phyloP scores from a whole-genome alignment of 345 rosid species.

The Ceriops decandra region DNA sequence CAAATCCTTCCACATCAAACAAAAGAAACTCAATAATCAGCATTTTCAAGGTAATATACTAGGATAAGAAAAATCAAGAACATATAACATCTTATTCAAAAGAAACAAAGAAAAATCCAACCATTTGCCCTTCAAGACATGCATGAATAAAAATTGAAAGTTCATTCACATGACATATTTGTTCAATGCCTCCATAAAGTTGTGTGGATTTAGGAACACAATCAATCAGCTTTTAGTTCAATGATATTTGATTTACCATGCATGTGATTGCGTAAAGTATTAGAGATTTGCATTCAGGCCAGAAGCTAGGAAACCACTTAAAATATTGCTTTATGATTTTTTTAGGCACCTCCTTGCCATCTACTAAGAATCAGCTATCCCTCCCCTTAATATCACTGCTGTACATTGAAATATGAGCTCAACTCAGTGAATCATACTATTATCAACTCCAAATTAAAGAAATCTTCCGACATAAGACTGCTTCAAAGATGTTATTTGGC shows the following conservation, averaged over 20 bases:
- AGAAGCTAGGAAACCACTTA: too few species aligned
- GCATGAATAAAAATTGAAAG: not conserved
- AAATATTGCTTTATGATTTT: not conserved
- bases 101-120: not conserved
- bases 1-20: constrained; percentile 49
- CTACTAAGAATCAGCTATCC: not conserved
- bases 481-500: constrained; percentile 9
- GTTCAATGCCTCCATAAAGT: too few species aligned
- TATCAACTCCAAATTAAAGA: not conserved
- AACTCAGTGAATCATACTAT: not conserved
- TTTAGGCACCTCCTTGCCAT: not conserved
- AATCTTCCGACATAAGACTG: constrained; percentile 10
- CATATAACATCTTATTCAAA: not conserved
- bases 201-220: not conserved
- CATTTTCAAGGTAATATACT: not conserved
- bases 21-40: not conserved
- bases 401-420: not conserved
- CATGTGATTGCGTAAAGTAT: too few species aligned
- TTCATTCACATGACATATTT: not conserved
- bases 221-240: not conserved
- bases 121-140: not conserved
- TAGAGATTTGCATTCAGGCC: too few species aligned
- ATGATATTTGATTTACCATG: not conserved
- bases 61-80: not conserved
- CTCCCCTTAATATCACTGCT: not conserved